phyloP scores from a whole-genome alignment of 257 asterid species.

The Solanum tarijense region DNA sequence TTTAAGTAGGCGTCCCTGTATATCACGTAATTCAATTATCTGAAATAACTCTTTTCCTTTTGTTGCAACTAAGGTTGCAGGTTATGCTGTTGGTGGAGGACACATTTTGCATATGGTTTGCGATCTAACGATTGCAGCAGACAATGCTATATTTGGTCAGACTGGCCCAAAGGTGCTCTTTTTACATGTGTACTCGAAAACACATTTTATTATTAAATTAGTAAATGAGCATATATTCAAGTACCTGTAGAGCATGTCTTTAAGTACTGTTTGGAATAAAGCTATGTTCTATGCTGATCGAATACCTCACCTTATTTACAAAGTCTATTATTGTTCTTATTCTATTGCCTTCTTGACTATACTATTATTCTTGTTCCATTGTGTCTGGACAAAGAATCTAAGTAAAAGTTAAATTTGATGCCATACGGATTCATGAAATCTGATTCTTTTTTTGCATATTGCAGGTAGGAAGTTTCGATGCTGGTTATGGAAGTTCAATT shows the following conservation, averaged over 20 bases:
- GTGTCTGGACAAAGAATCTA: not conserved
- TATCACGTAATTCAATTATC: not conserved
- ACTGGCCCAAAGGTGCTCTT: constrained; percentile 79
- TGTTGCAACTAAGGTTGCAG: constrained; percentile 65
- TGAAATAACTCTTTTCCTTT: not conserved
- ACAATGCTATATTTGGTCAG: constrained; percentile 91
- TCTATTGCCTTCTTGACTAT: not conserved
- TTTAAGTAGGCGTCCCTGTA: not conserved
- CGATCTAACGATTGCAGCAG: constrained; percentile 89
- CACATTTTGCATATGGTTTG: constrained; percentile 96
- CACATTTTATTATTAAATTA: not conserved
- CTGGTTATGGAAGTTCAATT: constrained; percentile 91
- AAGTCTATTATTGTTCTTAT: not conserved
- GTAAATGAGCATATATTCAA: not conserved
- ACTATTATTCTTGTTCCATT: not conserved
- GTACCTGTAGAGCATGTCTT: not conserved
- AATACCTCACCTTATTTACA: not conserved
- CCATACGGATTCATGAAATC: not conserved
- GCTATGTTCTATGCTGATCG: not conserved
- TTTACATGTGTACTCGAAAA: not conserved
- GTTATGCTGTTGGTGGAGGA: constrained; percentile 96
- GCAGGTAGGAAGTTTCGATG: constrained; percentile 98
- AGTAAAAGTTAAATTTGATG: not conserved
- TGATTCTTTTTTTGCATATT: constrained; percentile 1
- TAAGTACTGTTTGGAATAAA: not conserved